A percentile compares a stretch with the other conserved stretches of the same genome.
These are phyloP conservation scores for Pleurotus tuber-regium DNA, from an alignment of 768 basidiomycete genomes.

Conservation along the genomic window DNA sequence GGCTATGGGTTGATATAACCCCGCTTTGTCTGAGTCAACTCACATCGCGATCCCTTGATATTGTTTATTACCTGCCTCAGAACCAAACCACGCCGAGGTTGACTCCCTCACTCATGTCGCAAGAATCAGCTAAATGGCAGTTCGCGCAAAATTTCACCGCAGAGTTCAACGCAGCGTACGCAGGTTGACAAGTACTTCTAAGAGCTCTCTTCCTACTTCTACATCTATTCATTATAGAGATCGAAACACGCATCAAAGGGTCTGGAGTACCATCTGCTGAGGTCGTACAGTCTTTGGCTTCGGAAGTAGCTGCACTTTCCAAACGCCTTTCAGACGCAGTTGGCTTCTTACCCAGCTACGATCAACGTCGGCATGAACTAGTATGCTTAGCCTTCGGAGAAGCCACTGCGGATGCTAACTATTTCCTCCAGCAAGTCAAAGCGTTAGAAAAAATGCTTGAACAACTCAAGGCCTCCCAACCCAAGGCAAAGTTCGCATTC, in stretches of 20 bases:
- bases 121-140: conserved; percentile 10
- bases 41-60: background rate
- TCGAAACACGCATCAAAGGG: conserved; percentile 43
- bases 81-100: background rate
- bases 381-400: conserved; percentile 58
- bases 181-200: background rate
- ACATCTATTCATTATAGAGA: conserved; percentile 31
- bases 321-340: conserved; percentile 66
- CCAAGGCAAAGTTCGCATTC: conserved; percentile 66
- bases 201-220: background rate
- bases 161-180: background rate
- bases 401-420: conserved; percentile 22
- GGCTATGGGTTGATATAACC: no score
- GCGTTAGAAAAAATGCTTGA: conserved; percentile 55
- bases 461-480: conserved; percentile 40
- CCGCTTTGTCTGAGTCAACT: no score
- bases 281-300: conserved; percentile 40
- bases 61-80: background rate
- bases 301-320: conserved; percentile 54
- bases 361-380: conserved; percentile 68
- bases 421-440: conserved; percentile 59
- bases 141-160: background rate
- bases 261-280: conserved; percentile 31
- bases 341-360: conserved; percentile 64
- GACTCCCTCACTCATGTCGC: background rate